These are phyloP conservation scores for Microcyclospora pomicola DNA, from an alignment of 2,329 filamentous ascomycete species.

Conservation along the genomic window DNA sequence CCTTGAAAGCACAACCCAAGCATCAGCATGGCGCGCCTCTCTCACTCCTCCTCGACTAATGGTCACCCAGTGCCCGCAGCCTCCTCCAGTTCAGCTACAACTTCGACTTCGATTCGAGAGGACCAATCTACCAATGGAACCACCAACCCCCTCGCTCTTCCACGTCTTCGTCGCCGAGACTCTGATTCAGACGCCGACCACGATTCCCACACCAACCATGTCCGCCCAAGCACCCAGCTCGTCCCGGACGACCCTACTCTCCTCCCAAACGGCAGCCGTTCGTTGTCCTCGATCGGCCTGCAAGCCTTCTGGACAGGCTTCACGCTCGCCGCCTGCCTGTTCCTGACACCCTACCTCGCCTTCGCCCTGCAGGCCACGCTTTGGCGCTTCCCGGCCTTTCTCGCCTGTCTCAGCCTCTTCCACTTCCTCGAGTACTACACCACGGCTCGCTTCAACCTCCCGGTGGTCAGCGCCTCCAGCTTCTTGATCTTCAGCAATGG, in stretches of 20 bases:
- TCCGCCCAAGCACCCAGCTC: conserved; percentile 1
- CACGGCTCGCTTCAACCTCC: conserved; percentile 72
- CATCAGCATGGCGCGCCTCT: no score
- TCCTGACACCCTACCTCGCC: conserved; percentile 15
- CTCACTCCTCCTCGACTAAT: no score
- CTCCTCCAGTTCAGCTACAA: no score
- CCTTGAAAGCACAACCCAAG: no score
- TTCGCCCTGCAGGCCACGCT: conserved; percentile 7
- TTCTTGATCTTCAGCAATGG: conserved; percentile 83
- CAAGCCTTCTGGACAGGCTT: conserved; percentile 33
- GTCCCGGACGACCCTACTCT: conserved; percentile 20
- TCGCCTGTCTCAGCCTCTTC: conserved; percentile 58
- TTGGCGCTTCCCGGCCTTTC: conserved; percentile 51
- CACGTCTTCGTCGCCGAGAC: background rate
- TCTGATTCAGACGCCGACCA: conserved; percentile 5
- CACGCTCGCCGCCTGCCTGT: conserved; percentile 21
- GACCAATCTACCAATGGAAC: no score
- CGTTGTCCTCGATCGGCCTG: conserved; percentile 33
- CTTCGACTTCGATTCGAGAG: no score
- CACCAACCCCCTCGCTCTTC: no score
- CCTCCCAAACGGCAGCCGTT: conserved; percentile 29
- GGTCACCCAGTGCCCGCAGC: no score
- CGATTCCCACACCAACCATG: conserved; percentile 1
- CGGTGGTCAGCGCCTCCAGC: conserved; percentile 54
- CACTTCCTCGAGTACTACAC: conserved; percentile 96